A percentile compares a stretch with the other conserved stretches of the same genome.
Evolutionary conservation across 441 rosid genomes (phyloP).

Genomic region (Populus hybrid): DNA sequence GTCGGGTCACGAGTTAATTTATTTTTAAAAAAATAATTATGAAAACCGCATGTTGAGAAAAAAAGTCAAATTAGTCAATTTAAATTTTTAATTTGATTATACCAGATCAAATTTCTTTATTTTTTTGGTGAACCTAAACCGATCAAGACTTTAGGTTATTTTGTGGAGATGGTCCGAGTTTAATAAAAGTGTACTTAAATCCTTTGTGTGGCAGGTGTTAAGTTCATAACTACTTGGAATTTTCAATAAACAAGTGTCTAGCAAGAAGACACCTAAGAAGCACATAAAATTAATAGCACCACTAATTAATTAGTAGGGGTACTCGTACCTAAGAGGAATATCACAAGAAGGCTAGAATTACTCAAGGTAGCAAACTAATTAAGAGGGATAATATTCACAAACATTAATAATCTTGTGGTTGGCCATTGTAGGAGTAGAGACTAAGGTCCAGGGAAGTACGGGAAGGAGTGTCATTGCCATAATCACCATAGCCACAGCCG

Average conservation of each 20-base stretch:
- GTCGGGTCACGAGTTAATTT: no score
- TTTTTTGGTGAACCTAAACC: no score
- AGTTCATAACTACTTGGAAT: slow-evolving; percentile 5
- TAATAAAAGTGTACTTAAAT: not conserved
- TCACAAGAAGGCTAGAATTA: not conserved
- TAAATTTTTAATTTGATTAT: no score
- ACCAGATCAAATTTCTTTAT: no score
- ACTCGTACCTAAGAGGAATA: not conserved
- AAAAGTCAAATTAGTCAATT: no score
- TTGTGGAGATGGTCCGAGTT: no score
- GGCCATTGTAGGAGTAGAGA: slow-evolving; percentile 59
- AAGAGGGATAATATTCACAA: not conserved
- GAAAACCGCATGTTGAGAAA: no score
- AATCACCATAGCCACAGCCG: slow-evolving; percentile 28
- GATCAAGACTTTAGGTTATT: no score
- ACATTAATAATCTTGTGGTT: slow-evolving; percentile 31
- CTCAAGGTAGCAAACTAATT: not conserved
- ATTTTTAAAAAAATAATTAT: no score
- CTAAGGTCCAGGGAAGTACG: slow-evolving; percentile 73
- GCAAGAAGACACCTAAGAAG: not conserved
- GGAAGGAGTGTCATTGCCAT: slow-evolving; percentile 31
- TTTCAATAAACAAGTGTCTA: slow-evolving; percentile 10
- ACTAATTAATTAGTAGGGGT: slow-evolving; percentile 15
- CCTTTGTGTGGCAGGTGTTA: slow-evolving; percentile 25
- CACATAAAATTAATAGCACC: not conserved